Evolutionary conservation across 2,329 filamentous ascomycete genomes (phyloP).

Genomic region (Dactylellina cionopaga): DNA sequence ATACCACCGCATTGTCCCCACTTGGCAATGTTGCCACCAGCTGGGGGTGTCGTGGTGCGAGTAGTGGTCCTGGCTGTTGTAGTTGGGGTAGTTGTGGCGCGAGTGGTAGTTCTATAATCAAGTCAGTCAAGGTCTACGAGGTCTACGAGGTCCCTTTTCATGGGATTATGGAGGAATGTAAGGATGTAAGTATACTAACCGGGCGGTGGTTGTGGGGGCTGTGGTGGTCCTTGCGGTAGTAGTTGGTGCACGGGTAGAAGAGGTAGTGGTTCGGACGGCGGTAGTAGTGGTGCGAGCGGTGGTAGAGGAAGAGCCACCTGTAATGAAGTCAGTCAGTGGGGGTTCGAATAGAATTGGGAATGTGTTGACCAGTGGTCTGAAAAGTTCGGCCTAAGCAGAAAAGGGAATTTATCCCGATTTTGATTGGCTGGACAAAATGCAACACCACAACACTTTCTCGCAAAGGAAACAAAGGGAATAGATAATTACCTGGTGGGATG

Average conservation of each 20-base stretch:
- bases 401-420: too few relatives aligned
- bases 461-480: not conserved
- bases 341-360: not conserved
- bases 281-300: not conserved
- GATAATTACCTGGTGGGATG: constrained; percentile 44
- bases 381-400: too few relatives aligned
- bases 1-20: constrained; percentile 56
- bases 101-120: constrained; percentile 17
- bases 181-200: not conserved
- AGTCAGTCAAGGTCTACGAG: too few relatives aligned
- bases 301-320: not conserved
- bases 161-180: not conserved
- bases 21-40: not conserved
- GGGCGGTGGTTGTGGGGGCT: constrained; percentile 25
- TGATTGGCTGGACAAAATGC: too few relatives aligned
- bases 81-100: constrained; percentile 2
- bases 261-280: not conserved
- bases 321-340: too few relatives aligned
- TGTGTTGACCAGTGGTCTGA: not conserved
- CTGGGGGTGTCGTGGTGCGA: not conserved
- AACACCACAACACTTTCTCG: not conserved
- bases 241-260: not conserved
- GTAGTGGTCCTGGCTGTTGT: not conserved
- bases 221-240: constrained; percentile 13
- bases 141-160: not conserved